These are phyloP conservation scores for Porcisia hertigi DNA, from an alignment of 208 protist species.

Conservation along the genomic window DNA sequence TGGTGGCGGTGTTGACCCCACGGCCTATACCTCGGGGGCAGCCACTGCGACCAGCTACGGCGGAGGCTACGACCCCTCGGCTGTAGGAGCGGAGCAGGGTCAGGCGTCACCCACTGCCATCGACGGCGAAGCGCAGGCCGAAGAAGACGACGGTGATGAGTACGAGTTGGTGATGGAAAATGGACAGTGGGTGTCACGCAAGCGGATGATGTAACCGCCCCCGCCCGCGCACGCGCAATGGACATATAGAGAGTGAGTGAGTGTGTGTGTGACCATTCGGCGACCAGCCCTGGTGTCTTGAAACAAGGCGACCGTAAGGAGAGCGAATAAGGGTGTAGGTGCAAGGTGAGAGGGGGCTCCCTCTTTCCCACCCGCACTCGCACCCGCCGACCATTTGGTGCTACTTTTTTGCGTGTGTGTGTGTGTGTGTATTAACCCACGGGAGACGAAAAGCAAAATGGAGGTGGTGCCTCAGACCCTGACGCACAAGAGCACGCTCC, in stretches of 20 bases:
- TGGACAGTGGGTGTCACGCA: constrained; percentile 37
- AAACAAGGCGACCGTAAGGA: not conserved
- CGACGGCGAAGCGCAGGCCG: constrained; percentile 35
- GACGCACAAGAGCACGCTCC: not conserved
- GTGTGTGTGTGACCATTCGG: not conserved
- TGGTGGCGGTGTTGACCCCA: not conserved
- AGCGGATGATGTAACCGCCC: constrained; percentile 5
- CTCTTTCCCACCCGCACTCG: not conserved
- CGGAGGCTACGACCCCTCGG: constrained; percentile 14
- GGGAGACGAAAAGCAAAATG: not conserved
- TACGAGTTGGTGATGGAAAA: constrained; percentile 83
- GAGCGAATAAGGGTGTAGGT: not conserved
- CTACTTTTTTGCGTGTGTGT: not conserved
- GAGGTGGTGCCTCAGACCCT: not conserved
- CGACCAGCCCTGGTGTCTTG: not conserved
- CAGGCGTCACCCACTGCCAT: not conserved
- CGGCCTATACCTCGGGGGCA: not conserved
- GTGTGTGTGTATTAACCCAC: not conserved
- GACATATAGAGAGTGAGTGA: not conserved
- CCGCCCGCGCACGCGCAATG: too few species aligned
- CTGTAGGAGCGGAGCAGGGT: not conserved
- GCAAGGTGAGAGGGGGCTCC: not conserved
- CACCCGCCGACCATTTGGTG: not conserved
- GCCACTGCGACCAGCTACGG: not conserved
- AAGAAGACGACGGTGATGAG: constrained; percentile 57